Base-by-base conservation (phyloP, 352 stramenopile genomes). In the Stramenopiles sp. region DNA sequence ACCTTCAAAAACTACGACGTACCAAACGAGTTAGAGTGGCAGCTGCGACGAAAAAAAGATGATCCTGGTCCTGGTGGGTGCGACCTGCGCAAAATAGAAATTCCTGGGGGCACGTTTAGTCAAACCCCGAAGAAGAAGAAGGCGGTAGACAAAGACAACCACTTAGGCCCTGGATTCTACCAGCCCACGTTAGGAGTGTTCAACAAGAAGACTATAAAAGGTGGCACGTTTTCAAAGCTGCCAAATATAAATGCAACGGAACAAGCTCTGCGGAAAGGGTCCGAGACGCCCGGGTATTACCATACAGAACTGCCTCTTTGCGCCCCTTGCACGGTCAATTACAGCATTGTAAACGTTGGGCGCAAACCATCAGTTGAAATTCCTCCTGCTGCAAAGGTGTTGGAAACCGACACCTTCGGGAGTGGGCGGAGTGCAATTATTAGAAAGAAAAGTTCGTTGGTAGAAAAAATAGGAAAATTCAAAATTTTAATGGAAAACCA, bases 171-270 rank as follows among this genome's bases (percentile, higher is more conserved):
- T 18, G 43, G 43, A 63, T 63, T 63, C 25, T 63, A 63, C 25
- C 12, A 63, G 25, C 12, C 43, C 12, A 63, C 43, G 25, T 63
- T 63, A 63, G 43, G 43, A 18, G 25, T 18, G 43, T 63, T 63
- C 25, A 18, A 12, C 12, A 12, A 63, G 43, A 25, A 18, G 25
- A 25, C 43, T 63, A 63, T 25, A 25, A 63, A 12, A 18, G 43
- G 43, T 18, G 43, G 43, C 12, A 18, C 43, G 25, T 63, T 63
- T 63, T 63, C 43, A 18, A 63, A 63, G 25, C 25, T 63, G 25
- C 43, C 43, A 63, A 63, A 63, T 63, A 63, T 63, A 18, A 63
- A 63, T 63, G 12, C 43, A 63, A 63, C 43, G 43, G 43, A 63
- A 25, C 12, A 12, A 25, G 43, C 43, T 18, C 25, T 18, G 12